Evolutionary conservation across 257 asterid species (phyloP), one percentile per base, ranked within the genome.

Genomic region (Misopates orontium): DNA sequence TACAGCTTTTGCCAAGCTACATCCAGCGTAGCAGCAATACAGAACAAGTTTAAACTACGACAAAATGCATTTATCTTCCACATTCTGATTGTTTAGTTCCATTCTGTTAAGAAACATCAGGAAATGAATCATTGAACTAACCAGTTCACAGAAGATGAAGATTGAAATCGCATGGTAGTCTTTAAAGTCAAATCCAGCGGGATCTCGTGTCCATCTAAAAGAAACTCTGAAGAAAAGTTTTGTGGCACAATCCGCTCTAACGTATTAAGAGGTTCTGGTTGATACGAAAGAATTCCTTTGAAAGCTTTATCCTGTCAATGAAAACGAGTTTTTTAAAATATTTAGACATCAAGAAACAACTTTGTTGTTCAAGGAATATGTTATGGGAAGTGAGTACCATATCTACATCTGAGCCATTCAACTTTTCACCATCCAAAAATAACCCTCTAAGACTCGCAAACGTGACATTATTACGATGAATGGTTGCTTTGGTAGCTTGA

Each of bases 101-200:
- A 2, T 28, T 28, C 2, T 28, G 36, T 6, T 28, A 28, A 50
- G 56, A 42, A 74, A 25, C 54, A 56, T n/a, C 6, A 75, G 25
- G 24, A 63, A 64, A 69, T 22, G 10, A 51, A 57, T n/a, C 22
- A 40, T 24, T 36, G 60, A 60, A 56, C 97, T 76, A 70, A 89
- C 98, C 98, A 89, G 62, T 80, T 83, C 71, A 93, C 90, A 60
- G 97, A 82, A 31, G 92, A 80, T 44, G 96, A 80, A 53, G 86
- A 83, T 63, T 83, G 55, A 36, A 90, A 59, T 24, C 92, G 87
- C 86, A 90, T 77, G 32, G 56, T 73, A 73, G 91, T 84, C 80
- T 93, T 93, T 60, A 93, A 77, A 19, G 96, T 82, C 82, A 93
- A 73, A 83, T 93, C 99, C 64, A 93, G 61, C 0, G 99, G 97